Evolutionary conservation across 805 yeast genomes (phyloP), one percentile per base, ranked within the genome.

Genomic region (Suhomyces xylopsoci): DNA sequence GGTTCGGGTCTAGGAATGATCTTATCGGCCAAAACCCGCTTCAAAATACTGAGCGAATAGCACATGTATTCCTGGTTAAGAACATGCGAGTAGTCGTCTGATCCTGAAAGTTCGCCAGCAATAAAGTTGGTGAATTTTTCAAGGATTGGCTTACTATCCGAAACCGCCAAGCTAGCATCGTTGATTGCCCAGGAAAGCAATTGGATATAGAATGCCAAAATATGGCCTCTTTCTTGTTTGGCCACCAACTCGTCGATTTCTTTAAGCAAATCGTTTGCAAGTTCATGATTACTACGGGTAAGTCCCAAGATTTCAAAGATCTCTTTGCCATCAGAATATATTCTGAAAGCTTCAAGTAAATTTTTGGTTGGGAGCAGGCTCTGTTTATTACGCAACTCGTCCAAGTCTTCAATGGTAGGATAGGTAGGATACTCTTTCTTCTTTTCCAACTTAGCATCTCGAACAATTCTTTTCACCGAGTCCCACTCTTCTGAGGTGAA

Each of bases 51-150:
- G 34, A 90, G 63, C 0, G 83, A 81, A 52, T 80, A 74, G 0
- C 86, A 79, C 59, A 83, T 82, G 86, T 89, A 89, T 14, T 76
- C 73, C 25, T 73, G 62, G 54, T 80, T 76, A 2, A 68, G 24
- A 10, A 19, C 42, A 9, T 17, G 24, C 3, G 42, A 38, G 19
- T 17, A 10, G 14, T 38, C 42, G 15, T n/a, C 42, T 9, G 42
- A 38, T 38, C 42, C 22, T 24, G 17, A 53, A 9, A 82, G 54
- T 2, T 71, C 69, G 1, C 61, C 65, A 10, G 69, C 61, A 28
- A 83, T 61, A 34, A 73, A 73, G 0, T 58, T 47, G 3, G 76
- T 54, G 51, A 80, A 77, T 7, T 64, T 62, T 7, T 70, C 73
- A 51, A 65, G 63, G 7, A 59, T 51, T 2, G 46, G 17, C 9